A percentile compares a stretch with the other conserved stretches of the same genome.
Evolutionary conservation across 163 green algal genomes (phyloP).

Genomic region (Prototheca cutis): DNA sequence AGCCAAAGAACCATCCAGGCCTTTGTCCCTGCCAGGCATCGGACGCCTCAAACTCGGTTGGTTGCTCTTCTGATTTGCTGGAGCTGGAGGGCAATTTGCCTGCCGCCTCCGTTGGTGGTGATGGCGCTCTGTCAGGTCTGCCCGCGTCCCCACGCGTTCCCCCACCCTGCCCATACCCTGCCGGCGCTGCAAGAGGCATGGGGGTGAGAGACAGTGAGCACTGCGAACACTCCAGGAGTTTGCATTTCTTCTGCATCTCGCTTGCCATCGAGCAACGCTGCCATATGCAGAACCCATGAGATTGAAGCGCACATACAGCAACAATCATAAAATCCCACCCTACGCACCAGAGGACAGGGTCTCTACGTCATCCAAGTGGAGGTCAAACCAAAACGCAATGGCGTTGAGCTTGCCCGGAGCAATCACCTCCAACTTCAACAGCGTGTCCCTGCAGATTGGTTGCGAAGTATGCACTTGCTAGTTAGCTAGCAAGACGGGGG

Average conservation of each 20-base stretch:
- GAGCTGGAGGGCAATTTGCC: no score
- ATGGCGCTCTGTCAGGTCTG: no score
- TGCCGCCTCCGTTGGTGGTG: no score
- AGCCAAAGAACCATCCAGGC: not conserved
- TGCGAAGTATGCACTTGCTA: no score
- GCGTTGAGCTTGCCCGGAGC: conserved; percentile 57
- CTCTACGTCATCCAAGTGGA: conserved; percentile 64
- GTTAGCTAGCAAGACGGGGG: no score
- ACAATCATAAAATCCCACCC: no score
- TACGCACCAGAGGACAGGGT: conserved; percentile 41
- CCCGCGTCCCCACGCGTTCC: no score
- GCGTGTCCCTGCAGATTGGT: conserved; percentile 22
- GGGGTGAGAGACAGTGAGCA: no score
- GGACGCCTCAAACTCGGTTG: not conserved
- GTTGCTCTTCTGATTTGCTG: no score
- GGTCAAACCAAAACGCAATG: conserved; percentile 76
- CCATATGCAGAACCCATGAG: not conserved
- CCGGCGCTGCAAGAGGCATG: not conserved
- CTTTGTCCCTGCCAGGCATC: not conserved
- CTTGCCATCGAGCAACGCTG: no score
- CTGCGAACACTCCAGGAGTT: no score
- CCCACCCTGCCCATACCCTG: not conserved
- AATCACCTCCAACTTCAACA: conserved; percentile 43
- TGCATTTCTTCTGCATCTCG: no score
- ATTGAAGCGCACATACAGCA: not conserved